Percentiles rank a stretch among this genome's conserved stretches.
phyloP scores from a whole-genome alignment of 2,329 filamentous ascomycete species.

The Didymella glomerata region DNA sequence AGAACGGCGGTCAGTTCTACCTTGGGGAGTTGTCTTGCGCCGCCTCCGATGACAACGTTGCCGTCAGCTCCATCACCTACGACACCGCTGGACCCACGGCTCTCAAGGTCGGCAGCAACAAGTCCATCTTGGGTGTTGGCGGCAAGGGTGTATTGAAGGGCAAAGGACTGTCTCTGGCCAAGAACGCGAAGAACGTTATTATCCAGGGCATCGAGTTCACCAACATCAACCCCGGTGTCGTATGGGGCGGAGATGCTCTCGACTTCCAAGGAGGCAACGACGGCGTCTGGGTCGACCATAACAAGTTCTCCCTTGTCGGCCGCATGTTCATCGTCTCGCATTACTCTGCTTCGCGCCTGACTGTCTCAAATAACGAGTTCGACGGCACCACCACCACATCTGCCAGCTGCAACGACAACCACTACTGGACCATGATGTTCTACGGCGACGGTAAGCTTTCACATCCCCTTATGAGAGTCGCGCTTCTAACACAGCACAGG shows the following conservation, averaged over 20 bases:
- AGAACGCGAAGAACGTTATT: slow-evolving; percentile 48
- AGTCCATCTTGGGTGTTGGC: slow-evolving; percentile 54
- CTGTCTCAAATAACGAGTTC: slow-evolving; percentile 59
- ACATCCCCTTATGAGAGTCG: neutral
- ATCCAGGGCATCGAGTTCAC: slow-evolving; percentile 54
- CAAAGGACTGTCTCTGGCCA: slow-evolving; percentile 52
- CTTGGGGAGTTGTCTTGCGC: slow-evolving; percentile 35
- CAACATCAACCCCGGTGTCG: slow-evolving; percentile 50
- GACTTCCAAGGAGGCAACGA: slow-evolving; percentile 47
- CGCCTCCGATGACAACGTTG: slow-evolving; percentile 24
- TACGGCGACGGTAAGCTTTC: slow-evolving; percentile 14
- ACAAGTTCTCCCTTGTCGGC: slow-evolving; percentile 56
- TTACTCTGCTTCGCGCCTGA: slow-evolving; percentile 49
- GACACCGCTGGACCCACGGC: slow-evolving; percentile 43
- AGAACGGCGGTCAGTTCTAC: slow-evolving; percentile 32
- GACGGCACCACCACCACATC: slow-evolving; percentile 56
- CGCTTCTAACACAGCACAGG: slow-evolving; percentile 14
- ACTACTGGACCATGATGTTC: slow-evolving; percentile 59
- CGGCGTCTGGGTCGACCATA: slow-evolving; percentile 51
- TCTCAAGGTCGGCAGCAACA: slow-evolving; percentile 53
- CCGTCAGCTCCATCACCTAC: slow-evolving; percentile 44
- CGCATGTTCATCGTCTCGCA: slow-evolving; percentile 56
- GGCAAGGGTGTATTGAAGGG: slow-evolving; percentile 53
- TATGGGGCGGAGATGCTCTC: slow-evolving; percentile 53
- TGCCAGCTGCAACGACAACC: slow-evolving; percentile 56